Evolutionary conservation across 2,329 filamentous ascomycete species (phyloP).

Genomic region (Colletotrichum nymphaeae): DNA sequence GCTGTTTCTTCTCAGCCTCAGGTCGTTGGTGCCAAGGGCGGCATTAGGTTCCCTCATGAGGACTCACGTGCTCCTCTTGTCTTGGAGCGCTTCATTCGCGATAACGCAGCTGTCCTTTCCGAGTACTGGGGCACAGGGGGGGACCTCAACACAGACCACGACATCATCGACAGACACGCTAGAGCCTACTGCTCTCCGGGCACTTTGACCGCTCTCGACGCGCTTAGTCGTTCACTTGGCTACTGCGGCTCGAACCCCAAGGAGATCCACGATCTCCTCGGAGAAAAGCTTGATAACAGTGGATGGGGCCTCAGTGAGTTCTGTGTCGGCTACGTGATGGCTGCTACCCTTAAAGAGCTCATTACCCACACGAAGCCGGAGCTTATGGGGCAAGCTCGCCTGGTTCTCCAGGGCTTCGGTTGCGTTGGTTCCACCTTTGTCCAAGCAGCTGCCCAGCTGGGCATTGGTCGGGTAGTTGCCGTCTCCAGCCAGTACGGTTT

Average conservation of each 20-base stretch:
- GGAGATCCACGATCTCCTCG: neutral
- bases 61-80: neutral
- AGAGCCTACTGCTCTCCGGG: neutral
- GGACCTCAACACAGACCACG: neutral
- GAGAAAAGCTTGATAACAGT: neutral
- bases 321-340: constrained; percentile 8
- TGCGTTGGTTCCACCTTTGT: constrained; percentile 4
- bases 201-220: neutral
- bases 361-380: neutral
- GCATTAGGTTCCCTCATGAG: neutral
- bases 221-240: neutral
- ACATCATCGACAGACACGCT: neutral
- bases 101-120: neutral
- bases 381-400: neutral
- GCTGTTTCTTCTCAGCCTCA: constrained; percentile 1
- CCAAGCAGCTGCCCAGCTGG: constrained; percentile 1
- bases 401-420: constrained; percentile 4
- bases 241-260: neutral
- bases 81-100: neutral
- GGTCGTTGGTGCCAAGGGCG: neutral
- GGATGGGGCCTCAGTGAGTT: constrained; percentile 3
- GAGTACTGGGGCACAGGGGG: neutral
- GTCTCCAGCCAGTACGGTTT: neutral
- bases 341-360: neutral
- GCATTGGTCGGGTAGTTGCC: neutral